These are phyloP conservation scores for Erodium trifolium DNA, from an alignment of 441 rosid species.

Conservation along the genomic window DNA sequence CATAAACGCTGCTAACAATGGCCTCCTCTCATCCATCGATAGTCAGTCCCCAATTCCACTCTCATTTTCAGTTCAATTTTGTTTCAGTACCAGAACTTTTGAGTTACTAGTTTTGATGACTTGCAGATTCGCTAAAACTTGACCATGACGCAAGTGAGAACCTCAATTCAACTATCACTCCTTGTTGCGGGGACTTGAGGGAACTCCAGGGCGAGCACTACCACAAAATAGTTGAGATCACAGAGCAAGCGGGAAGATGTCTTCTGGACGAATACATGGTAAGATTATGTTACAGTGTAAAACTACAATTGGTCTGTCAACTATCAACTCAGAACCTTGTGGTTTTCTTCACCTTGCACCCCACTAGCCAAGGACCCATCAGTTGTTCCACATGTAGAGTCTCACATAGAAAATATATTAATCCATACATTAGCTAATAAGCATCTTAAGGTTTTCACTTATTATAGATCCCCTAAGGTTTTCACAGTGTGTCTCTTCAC, in stretches of 20 bases:
- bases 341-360: too few relatives aligned
- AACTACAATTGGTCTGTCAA: slow-evolving; percentile 36
- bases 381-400: too few relatives aligned
- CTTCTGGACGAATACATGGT: slow-evolving; percentile 80
- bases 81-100: neutral
- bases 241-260: slow-evolving; percentile 81
- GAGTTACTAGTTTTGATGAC: slow-evolving; percentile 8
- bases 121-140: slow-evolving; percentile 79
- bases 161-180: slow-evolving; percentile 71
- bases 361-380: too few relatives aligned
- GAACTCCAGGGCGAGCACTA: slow-evolving; percentile 79
- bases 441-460: too few relatives aligned
- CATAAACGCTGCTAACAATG: slow-evolving; percentile 49
- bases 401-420: too few relatives aligned
- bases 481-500: too few relatives aligned
- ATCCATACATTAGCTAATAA: too few relatives aligned
- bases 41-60: slow-evolving; percentile 41
- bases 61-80: neutral
- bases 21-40: slow-evolving; percentile 60
- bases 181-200: slow-evolving; percentile 71
- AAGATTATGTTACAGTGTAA: slow-evolving; percentile 26
- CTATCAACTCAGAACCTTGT: slow-evolving; percentile 11
- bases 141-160: slow-evolving; percentile 79
- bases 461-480: too few relatives aligned
- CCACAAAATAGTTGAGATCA: slow-evolving; percentile 71